Percentiles rank a stretch among this genome's conserved stretches.
These are phyloP conservation scores for Cucumis cinereus DNA, from an alignment of 306 rosid species.

Conservation along the genomic window DNA sequence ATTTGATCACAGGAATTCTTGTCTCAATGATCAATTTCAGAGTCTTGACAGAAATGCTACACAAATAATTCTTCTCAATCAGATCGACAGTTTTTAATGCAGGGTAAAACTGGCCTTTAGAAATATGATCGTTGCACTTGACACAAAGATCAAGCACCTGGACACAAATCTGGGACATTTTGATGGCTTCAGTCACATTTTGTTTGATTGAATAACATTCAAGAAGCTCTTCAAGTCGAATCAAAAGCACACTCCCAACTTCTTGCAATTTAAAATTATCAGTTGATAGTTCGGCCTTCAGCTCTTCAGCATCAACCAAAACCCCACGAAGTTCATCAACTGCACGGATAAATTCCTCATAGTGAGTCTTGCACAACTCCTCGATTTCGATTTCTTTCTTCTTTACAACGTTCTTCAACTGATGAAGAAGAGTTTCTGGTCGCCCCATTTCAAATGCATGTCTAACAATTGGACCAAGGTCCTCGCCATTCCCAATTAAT, in stretches of 20 bases:
- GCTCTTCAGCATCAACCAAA: conserved; percentile 89
- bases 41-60: conserved; percentile 54
- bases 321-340: conserved; percentile 96
- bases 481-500: conserved; percentile 77
- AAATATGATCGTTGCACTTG: conserved; percentile 66
- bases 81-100: conserved; percentile 68
- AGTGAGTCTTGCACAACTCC: conserved; percentile 95
- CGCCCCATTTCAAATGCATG: conserved; percentile 88
- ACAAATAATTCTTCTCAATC: conserved; percentile 54
- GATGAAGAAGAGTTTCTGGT: conserved; percentile 73
- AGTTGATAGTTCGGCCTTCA: conserved; percentile 76
- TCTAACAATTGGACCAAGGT: conserved; percentile 74
- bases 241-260: conserved; percentile 62
- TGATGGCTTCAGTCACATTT: conserved; percentile 78
- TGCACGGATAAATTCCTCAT: conserved; percentile 89
- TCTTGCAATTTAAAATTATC: conserved; percentile 85
- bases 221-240: conserved; percentile 84
- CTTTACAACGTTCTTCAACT: conserved; percentile 60
- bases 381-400: conserved; percentile 87
- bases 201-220: conserved; percentile 66
- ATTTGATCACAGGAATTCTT: conserved; percentile 62
- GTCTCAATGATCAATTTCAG: conserved; percentile 49
- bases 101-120: conserved; percentile 61
- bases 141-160: conserved; percentile 82
- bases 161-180: conserved; percentile 58